These are phyloP conservation scores for Cystodermella granulosa DNA, from an alignment of 1,284 basidiomycete genomes.

Conservation along the genomic window DNA sequence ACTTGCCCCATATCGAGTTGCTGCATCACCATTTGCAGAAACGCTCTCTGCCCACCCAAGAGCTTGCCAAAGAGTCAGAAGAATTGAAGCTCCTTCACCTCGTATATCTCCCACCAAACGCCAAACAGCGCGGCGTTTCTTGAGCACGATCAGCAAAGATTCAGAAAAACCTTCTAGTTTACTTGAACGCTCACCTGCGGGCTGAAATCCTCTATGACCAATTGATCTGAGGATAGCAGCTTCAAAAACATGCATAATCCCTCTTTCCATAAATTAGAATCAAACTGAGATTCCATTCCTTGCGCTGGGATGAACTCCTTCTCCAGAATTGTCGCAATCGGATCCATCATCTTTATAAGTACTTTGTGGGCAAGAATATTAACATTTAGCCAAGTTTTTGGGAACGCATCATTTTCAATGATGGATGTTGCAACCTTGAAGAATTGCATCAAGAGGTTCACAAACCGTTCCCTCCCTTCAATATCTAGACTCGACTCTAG, in stretches of 20 bases:
- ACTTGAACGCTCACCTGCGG: constrained; percentile 59
- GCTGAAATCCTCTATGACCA: constrained; percentile 91
- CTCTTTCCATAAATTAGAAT: constrained; percentile 76
- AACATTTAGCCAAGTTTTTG: constrained; percentile 87
- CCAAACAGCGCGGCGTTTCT: constrained; percentile 95
- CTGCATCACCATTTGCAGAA: constrained; percentile 45
- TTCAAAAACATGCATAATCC: constrained; percentile 80
- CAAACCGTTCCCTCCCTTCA: constrained; percentile 77
- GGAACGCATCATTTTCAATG: constrained; percentile 84
- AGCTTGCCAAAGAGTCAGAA: constrained; percentile 82
- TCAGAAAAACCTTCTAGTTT: background rate
- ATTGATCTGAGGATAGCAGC: constrained; percentile 81
- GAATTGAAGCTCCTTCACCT: constrained; percentile 83
- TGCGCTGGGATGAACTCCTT: constrained; percentile 76
- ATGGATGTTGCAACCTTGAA: constrained; percentile 83
- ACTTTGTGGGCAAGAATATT: constrained; percentile 87
- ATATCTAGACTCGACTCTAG: constrained; percentile 78
- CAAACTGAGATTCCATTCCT: constrained; percentile 62
- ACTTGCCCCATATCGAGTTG: constrained; percentile 60
- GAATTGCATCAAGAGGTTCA: constrained; percentile 66
- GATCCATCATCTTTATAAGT: constrained; percentile 83
- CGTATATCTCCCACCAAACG: constrained; percentile 90
- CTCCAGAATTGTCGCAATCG: constrained; percentile 73
- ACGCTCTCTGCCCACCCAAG: constrained; percentile 71
- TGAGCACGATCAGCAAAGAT: constrained; percentile 18